Conservation (phyloP, 73 alveolate species). For the Stentor coeruleus region DNA sequence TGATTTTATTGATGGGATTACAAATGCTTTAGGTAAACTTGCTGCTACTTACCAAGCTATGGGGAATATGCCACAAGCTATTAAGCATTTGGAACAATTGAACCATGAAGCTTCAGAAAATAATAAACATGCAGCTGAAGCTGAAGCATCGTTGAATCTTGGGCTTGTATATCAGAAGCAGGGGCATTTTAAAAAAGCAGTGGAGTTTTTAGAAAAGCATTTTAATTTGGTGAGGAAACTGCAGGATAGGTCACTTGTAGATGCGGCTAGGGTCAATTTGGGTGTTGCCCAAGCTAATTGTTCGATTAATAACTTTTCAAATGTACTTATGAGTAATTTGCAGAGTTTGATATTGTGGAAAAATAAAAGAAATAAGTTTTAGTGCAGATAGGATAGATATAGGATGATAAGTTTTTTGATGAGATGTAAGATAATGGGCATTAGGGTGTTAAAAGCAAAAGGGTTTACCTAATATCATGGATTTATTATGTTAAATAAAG, state of each 20-base stretch:
- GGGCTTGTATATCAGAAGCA: conserved; percentile 60
- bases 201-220: conserved; percentile 49
- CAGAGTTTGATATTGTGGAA: conserved; percentile 42
- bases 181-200: conserved; percentile 54
- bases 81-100: conserved; percentile 50
- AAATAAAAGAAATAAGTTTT: conserved; percentile 32
- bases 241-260: conserved; percentile 43
- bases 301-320: conserved; percentile 34
- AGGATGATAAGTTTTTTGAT: no score
- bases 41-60: conserved; percentile 56
- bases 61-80: conserved; percentile 56
- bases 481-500: no score
- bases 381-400: no score
- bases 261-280: conserved; percentile 60
- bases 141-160: conserved; percentile 61
- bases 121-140: conserved; percentile 52
- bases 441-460: no score
- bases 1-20: conserved; percentile 39
- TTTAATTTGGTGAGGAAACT: conserved; percentile 46
- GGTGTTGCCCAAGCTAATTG: conserved; percentile 66
- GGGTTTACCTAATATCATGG: no score
- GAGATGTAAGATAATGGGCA: no score
- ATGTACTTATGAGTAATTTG: conserved; percentile 35
- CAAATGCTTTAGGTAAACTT: conserved; percentile 53
- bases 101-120: conserved; percentile 55